Percentiles rank a stretch among this genome's conserved stretches.
Evolutionary conservation across 192 early-diverging fungal genomes (phyloP).

Genomic region (Pilaira anomala): DNA sequence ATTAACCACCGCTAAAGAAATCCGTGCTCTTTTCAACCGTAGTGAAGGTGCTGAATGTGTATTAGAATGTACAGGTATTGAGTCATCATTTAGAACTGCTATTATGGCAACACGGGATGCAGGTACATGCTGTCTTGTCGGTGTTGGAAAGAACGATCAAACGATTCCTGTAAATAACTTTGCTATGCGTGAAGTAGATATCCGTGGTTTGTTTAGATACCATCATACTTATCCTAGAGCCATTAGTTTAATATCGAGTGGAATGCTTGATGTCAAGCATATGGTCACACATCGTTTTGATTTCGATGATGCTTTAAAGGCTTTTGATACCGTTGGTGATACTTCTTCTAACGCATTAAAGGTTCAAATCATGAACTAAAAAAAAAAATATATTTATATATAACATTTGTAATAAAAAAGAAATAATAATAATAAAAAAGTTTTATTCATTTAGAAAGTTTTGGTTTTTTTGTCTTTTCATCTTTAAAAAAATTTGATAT

Average conservation of each 20-base stretch:
- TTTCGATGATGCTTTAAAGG: constrained; percentile 33
- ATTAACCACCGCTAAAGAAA: constrained; percentile 21
- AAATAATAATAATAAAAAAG: no score
- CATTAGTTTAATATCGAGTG: constrained; percentile 23
- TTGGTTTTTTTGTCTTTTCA: no score
- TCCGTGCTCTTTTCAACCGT: constrained; percentile 14
- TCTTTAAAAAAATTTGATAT: no score
- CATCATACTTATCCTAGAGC: constrained; percentile 33
- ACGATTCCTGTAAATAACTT: constrained; percentile 29
- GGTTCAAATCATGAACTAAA: constrained; percentile 30
- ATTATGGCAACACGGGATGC: constrained; percentile 32
- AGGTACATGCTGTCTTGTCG: constrained; percentile 33
- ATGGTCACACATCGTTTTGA: constrained; percentile 34
- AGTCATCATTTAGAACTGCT: constrained; percentile 32
- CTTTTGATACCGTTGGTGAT: constrained; percentile 30
- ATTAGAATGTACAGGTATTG: constrained; percentile 37
- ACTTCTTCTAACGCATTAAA: constrained; percentile 20
- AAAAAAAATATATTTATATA: no score
- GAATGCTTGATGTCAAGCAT: constrained; percentile 33
- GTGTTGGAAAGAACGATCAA: constrained; percentile 33
- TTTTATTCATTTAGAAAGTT: no score
- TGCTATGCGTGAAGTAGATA: constrained; percentile 34
- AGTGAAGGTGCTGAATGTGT: constrained; percentile 27
- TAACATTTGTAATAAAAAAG: no score
- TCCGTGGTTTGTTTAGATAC: constrained; percentile 33